Conservation (phyloP, 2,329 filamentous ascomycete genomes). For the Pezicula radicicola region DNA sequence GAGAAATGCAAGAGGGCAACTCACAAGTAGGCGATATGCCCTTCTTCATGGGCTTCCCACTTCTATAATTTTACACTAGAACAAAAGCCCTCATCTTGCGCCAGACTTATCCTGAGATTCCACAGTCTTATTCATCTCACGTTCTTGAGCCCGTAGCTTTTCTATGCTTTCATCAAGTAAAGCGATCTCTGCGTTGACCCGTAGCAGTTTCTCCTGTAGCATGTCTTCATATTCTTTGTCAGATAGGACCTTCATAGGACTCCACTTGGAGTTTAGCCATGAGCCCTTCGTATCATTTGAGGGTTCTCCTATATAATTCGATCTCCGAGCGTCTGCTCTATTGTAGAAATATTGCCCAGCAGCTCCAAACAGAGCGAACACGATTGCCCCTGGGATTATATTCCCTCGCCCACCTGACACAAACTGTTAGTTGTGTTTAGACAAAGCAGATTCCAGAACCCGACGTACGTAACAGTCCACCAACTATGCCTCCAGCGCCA, state of each 20-base stretch:
- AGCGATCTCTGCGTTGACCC: conserved; percentile 73
- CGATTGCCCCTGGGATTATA: conserved; percentile 52
- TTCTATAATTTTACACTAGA: too few species aligned
- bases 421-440: not conserved
- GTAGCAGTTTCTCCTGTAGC: conserved; percentile 67
- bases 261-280: conserved; percentile 61
- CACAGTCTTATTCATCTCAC: conserved; percentile 3
- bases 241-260: conserved; percentile 65
- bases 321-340: conserved; percentile 37
- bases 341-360: conserved; percentile 55
- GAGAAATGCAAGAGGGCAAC: too few species aligned
- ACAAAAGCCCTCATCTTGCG: too few species aligned
- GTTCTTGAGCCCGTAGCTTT: conserved; percentile 31
- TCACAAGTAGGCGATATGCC: not conserved
- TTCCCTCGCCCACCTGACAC: conserved; percentile 50
- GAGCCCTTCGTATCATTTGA: conserved; percentile 31
- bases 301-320: conserved; percentile 5
- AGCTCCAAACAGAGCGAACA: conserved; percentile 56
- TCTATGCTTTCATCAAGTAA: conserved; percentile 74
- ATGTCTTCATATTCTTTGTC: conserved; percentile 72
- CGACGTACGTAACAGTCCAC: conserved; percentile 47
- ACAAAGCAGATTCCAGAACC: not conserved
- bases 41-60: not conserved
- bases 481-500: conserved; percentile 65
- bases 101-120: not conserved